Evolutionary conservation across 208 protist genomes (phyloP).

Genomic region (Angomonas ambiguus): DNA sequence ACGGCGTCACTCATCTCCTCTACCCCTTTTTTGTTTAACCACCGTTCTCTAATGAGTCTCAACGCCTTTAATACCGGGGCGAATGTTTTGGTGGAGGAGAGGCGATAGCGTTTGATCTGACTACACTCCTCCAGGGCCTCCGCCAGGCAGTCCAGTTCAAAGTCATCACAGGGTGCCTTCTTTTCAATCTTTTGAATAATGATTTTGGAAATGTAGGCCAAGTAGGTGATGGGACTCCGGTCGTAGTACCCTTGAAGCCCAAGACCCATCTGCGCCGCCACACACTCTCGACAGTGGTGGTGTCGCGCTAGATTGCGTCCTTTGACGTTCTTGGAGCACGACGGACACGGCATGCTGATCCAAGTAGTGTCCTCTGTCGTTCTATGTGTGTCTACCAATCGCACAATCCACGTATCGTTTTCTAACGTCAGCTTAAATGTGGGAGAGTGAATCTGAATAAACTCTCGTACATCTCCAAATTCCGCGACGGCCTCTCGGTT

Average conservation of each 20-base stretch:
- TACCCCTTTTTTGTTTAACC: slow-evolving; percentile 67
- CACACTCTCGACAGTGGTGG: slow-evolving; percentile 71
- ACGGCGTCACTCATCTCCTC: slow-evolving; percentile 44
- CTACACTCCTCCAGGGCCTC: slow-evolving; percentile 47
- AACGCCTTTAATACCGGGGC: slow-evolving; percentile 82
- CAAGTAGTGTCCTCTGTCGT: slow-evolving; percentile 58
- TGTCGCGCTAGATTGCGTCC: slow-evolving; percentile 87
- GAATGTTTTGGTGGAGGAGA: slow-evolving; percentile 69
- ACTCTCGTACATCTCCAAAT: slow-evolving; percentile 89
- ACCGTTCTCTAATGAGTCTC: slow-evolving; percentile 71
- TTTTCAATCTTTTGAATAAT: slow-evolving; percentile 47
- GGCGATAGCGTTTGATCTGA: slow-evolving; percentile 66
- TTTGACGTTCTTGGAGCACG: slow-evolving; percentile 75
- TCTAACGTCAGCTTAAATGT: slow-evolving; percentile 69
- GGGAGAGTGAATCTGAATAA: slow-evolving; percentile 83
- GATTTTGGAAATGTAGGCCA: slow-evolving; percentile 69
- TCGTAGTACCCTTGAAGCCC: slow-evolving; percentile 70
- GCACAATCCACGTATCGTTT: slow-evolving; percentile 69
- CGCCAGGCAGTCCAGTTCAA: slow-evolving; percentile 74
- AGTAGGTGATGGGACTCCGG: slow-evolving; percentile 74
- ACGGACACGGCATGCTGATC: slow-evolving; percentile 74
- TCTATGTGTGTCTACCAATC: slow-evolving; percentile 26
- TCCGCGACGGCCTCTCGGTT: slow-evolving; percentile 66
- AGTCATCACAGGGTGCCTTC: slow-evolving; percentile 44
- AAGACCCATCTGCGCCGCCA: slow-evolving; percentile 82